These are phyloP conservation scores for Diaporthe destruens DNA, from an alignment of 2,329 filamentous ascomycete species.

Conservation along the genomic window DNA sequence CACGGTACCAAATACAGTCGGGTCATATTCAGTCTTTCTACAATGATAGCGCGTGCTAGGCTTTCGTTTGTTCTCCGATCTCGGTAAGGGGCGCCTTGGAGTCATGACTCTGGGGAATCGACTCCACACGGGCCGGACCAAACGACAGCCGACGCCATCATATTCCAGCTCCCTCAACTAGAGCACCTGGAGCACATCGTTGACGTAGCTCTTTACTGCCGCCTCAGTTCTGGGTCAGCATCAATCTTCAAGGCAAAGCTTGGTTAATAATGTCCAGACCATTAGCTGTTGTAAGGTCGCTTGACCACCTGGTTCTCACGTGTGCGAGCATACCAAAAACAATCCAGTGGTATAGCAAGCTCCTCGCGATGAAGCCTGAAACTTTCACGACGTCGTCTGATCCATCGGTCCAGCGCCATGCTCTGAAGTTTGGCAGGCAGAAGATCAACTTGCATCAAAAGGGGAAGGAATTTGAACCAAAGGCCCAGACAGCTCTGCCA, in stretches of 20 bases:
- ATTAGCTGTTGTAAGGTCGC: constrained; percentile 52
- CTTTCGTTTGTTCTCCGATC: background rate
- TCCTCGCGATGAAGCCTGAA: constrained; percentile 69
- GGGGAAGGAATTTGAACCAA: constrained; percentile 71
- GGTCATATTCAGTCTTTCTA: background rate
- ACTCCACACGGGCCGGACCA: too few species aligned
- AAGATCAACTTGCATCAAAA: constrained; percentile 73
- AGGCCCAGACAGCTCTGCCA: constrained; percentile 64
- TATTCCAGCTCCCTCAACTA: background rate
- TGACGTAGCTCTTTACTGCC: background rate
- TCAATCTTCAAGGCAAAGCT: too few species aligned
- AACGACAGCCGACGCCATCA: background rate
- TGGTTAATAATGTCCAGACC: constrained; percentile 46
- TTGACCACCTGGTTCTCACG: constrained; percentile 73
- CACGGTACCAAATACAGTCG: background rate
- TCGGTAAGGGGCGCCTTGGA: background rate
- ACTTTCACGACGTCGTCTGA: constrained; percentile 59
- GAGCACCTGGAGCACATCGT: background rate
- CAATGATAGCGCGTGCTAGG: background rate
- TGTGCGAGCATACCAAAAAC: constrained; percentile 63
- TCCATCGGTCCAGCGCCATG: constrained; percentile 57
- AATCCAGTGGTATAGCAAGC: constrained; percentile 65
- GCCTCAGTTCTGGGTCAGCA: background rate
- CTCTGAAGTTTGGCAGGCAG: constrained; percentile 67
- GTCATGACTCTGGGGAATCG: background rate